Conservation (phyloP, 371 early-diverging fungal genomes). For the Apophysomyces ossiformis region DNA sequence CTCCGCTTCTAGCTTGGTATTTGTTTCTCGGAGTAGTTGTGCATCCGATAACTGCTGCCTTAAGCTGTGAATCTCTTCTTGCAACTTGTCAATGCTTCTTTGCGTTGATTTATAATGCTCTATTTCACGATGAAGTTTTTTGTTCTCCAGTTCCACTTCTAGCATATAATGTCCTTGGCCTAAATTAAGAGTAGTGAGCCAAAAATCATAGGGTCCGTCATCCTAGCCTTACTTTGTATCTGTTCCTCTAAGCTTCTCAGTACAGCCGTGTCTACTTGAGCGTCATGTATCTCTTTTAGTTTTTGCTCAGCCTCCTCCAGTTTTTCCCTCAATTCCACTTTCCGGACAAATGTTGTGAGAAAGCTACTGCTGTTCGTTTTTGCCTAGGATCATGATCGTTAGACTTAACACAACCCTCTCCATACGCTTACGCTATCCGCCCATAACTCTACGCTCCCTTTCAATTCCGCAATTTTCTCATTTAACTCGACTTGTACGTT, state of each 20-base stretch:
- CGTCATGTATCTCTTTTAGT: not conserved
- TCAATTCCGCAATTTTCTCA: not conserved
- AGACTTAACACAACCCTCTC: not conserved
- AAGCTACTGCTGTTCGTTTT: not conserved
- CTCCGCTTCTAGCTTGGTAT: conserved; percentile 18
- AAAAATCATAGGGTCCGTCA: not conserved
- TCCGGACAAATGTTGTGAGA: not conserved
- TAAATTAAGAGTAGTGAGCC: not conserved
- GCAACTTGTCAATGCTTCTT: conserved; percentile 17
- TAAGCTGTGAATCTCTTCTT: conserved; percentile 20
- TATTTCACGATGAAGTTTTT: conserved; percentile 17
- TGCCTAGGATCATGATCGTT: not conserved
- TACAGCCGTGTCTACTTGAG: conserved; percentile 1
- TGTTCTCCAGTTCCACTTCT: conserved; percentile 18
- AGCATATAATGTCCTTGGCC: conserved; percentile 18
- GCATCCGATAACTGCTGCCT: conserved; percentile 17
- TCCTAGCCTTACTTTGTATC: conserved; percentile 12
- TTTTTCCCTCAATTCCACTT: not conserved
- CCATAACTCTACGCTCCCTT: not conserved
- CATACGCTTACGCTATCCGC: not conserved
- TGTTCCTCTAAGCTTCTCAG: conserved; percentile 11
- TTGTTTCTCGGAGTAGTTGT: conserved; percentile 9
- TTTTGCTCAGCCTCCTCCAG: conserved; percentile 11
- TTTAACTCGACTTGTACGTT: not conserved
- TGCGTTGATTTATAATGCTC: conserved; percentile 21